Percentiles rank a stretch among this genome's conserved stretches.
phyloP scores from a whole-genome alignment of 805 yeast species.

The Maudiozyma turicensis region DNA sequence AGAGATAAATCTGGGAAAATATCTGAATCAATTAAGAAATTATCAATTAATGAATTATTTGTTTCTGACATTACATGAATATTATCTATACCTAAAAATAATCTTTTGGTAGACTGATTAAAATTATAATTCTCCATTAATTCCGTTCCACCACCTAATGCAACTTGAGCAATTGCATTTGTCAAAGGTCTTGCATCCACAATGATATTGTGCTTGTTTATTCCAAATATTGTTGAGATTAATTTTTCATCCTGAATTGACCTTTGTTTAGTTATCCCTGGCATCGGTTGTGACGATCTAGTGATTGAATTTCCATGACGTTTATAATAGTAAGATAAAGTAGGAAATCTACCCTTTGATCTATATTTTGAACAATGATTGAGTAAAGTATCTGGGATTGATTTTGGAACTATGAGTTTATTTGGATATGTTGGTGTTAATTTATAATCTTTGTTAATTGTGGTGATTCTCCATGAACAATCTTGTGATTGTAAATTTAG shows the following conservation, averaged over 20 bases:
- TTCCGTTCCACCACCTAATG: conserved; percentile 97
- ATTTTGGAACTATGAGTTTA: conserved; percentile 56
- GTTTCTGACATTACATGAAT: conserved; percentile 93
- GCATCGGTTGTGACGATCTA: conserved; percentile 86
- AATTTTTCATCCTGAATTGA: conserved; percentile 88
- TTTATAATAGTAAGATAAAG: conserved; percentile 63
- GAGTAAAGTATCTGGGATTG: conserved; percentile 72
- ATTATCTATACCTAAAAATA: conserved; percentile 86
- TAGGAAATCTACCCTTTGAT: conserved; percentile 79
- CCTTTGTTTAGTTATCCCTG: conserved; percentile 78
- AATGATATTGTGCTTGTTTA: conserved; percentile 51
- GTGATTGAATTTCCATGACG: conserved; percentile 69
- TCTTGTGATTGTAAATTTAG: conserved; percentile 26
- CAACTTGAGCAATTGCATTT: conserved; percentile 93
- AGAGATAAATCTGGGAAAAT: conserved; percentile 15
- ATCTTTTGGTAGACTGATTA: conserved; percentile 43
- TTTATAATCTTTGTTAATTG: conserved; percentile 51
- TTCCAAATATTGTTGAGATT: conserved; percentile 60
- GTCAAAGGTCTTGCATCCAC: conserved; percentile 90
- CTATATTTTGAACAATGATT: conserved; percentile 78
- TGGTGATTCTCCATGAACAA: conserved; percentile 60
- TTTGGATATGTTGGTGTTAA: conserved; percentile 73
- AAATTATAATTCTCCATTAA: conserved; percentile 75
- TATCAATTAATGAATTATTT: conserved; percentile 48
- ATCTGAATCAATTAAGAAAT: conserved; percentile 57